Evolutionary conservation across 768 basidiomycete genomes (phyloP).

Genomic region (Fibroporia radiculosa): DNA sequence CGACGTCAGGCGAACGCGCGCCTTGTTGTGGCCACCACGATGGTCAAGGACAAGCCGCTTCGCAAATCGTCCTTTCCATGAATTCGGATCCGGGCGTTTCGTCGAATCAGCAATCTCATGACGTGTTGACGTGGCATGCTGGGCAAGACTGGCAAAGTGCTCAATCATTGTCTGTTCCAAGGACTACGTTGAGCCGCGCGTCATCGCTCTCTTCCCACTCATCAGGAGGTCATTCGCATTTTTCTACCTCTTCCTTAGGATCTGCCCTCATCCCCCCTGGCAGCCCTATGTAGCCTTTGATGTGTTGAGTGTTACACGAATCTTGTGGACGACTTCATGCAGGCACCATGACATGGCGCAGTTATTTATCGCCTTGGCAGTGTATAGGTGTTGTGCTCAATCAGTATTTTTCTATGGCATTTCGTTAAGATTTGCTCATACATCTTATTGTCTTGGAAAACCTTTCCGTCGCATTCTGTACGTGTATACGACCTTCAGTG

Average conservation of each 20-base stretch:
- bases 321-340: too few relatives aligned
- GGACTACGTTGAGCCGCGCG: constrained; percentile 10
- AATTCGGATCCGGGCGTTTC: background rate
- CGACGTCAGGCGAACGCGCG: constrained; percentile 29
- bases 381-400: too few relatives aligned
- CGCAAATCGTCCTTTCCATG: background rate
- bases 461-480: too few relatives aligned
- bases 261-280: background rate
- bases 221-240: constrained; percentile 6
- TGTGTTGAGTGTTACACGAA: too few relatives aligned
- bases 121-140: background rate
- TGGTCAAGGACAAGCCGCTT: background rate
- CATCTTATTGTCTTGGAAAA: too few relatives aligned
- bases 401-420: too few relatives aligned
- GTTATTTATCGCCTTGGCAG: too few relatives aligned
- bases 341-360: too few relatives aligned
- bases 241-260: constrained; percentile 5
- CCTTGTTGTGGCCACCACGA: constrained; percentile 15
- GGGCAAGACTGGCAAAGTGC: background rate
- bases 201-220: constrained; percentile 11
- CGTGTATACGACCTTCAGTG: too few relatives aligned
- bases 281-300: too few relatives aligned
- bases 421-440: too few relatives aligned
- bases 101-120: background rate
- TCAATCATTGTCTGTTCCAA: constrained; percentile 4